Evolutionary conservation across 2,329 filamentous ascomycete species (phyloP), one percentile per base, ranked within the genome.

Genomic region (Alternaria gaisen): DNA sequence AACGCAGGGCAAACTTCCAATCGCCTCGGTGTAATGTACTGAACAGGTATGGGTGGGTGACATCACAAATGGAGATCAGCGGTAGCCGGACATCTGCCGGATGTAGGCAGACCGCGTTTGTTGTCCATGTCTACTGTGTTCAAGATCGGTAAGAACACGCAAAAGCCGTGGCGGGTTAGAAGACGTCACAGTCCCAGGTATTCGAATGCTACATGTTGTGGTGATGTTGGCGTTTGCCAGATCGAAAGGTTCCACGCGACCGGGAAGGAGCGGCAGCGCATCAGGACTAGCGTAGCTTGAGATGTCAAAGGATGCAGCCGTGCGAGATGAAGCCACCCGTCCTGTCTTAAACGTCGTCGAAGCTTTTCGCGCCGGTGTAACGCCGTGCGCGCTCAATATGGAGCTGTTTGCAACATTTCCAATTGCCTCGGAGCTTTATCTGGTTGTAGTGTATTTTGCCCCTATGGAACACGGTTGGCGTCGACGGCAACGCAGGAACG

Each of bases 41-140:
- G 51, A 55, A 54, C 26, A 58, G 56, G 56, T 34, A 58, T 58
- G 51, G 42, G 26, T 48, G 14, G 18, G 14, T 55, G 36, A 43
- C 43, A 42, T 57, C 42, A 28, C 16, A 55, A 22, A 44, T 56
- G 53, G 56, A 36, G 63, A 67, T 66, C 63, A 57, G 46, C 38
- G 48, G 48, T 16, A 36, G 42, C 28, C 56, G 30, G 36, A 42
- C 16, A 34, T 47, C 38, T 38, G 28, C 50, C 36, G 36, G 36
- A 32, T 40, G 11, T 32, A 34, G n/a, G 22, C 18, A 43, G 20
- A 34, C 46, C 36, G 34, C 40, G 30, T 34, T n/a, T 51, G 32
- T 43, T 11, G 28, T 20, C 8, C 12, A 22, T 26, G 16, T 14
- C 34, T n/a, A 43, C 34, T 5, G 20, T n/a, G n/a, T 43, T 24